Base-by-base conservation (phyloP, 2,329 filamentous ascomycete genomes). In the Pseudopithomyces maydicus region DNA sequence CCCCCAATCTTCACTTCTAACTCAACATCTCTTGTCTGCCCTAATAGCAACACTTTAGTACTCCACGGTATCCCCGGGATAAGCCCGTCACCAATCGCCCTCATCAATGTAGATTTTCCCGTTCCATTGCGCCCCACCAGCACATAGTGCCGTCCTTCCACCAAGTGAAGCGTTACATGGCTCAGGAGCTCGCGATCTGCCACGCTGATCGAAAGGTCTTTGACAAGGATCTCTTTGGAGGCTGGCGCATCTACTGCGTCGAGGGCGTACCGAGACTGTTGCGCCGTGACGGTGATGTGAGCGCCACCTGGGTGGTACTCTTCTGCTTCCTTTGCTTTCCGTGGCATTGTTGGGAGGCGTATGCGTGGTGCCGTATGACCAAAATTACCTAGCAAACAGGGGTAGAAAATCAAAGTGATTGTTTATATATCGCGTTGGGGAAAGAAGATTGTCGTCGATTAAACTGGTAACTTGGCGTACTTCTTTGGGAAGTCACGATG, bases 61-160 rank as follows among this genome's bases (percentile, higher is more conserved):
- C 71, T 74, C 70, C 68, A 74, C 6, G 74, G 72, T 8, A 77
- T 76, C 0, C 90, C 91, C 0, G 91, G 90, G 15, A 96, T 89
- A 33, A 92, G 81, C 66, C 91, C 91, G 59, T 92, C 87, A 4
- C 87, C 88, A 63, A 96, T 87, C 1, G 91, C 90, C 67, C 85
- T 85, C 15, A 95, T 79, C 6, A 94, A 77, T 0, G 90, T 94
- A 3, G 90, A 93, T 71, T 96, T 96, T 6, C 91, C 92, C 1
- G 88, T 89, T 0, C 91, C 91, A 75, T 96, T 96, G 6, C 90
- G 83, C 0, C 91, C 92, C 19, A 94, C 81, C 1, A 96, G 79
- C 0, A 90, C 91, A 79, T 96, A 96, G 58, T 90, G 83, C 44
- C 87, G 81, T 0, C 90, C 88, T 48, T 87, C 85, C 62, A 94